These are phyloP conservation scores for Epichloe scottii DNA, from an alignment of 2,329 filamentous ascomycete genomes.

Conservation along the genomic window DNA sequence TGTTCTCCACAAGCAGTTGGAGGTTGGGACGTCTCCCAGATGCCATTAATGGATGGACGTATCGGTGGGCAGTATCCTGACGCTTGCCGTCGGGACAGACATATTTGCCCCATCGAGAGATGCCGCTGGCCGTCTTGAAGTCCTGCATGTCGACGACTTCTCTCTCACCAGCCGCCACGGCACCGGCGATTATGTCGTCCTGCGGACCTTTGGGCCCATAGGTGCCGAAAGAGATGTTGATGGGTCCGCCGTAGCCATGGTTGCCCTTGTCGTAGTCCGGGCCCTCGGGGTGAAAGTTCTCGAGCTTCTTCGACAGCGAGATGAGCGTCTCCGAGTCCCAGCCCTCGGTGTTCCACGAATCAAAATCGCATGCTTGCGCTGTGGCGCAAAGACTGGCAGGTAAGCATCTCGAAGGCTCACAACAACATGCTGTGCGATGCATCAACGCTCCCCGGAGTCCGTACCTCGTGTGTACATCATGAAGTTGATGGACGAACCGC, in stretches of 20 bases:
- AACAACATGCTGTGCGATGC: too few species aligned
- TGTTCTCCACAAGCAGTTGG: slow-evolving; percentile 43
- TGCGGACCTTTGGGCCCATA: slow-evolving; percentile 27
- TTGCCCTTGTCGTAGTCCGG: slow-evolving; percentile 24
- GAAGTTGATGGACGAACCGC: slow-evolving; percentile 22
- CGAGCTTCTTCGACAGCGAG: slow-evolving; percentile 29
- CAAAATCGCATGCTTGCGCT: slow-evolving; percentile 19
- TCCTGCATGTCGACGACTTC: slow-evolving; percentile 42
- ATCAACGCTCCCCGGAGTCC: background rate
- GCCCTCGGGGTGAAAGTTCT: slow-evolving; percentile 35
- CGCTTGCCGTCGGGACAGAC: slow-evolving; percentile 35
- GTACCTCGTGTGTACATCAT: slow-evolving; percentile 19
- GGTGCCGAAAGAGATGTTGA: slow-evolving; percentile 40
- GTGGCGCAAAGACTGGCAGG: background rate
- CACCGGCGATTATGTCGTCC: slow-evolving; percentile 36
- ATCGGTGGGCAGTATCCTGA: slow-evolving; percentile 45
- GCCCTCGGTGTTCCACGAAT: slow-evolving; percentile 22
- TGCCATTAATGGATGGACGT: slow-evolving; percentile 22
- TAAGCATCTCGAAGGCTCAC: too few species aligned
- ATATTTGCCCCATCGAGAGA: slow-evolving; percentile 24
- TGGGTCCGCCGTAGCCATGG: slow-evolving; percentile 43
- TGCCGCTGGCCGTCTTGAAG: slow-evolving; percentile 26
- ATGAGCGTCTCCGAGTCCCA: slow-evolving; percentile 21
- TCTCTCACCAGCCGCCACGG: slow-evolving; percentile 27
- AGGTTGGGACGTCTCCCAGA: slow-evolving; percentile 38